These are phyloP conservation scores for Plasmodium vinckei DNA, from an alignment of 169 alveolate genomes.

Conservation along the genomic window DNA sequence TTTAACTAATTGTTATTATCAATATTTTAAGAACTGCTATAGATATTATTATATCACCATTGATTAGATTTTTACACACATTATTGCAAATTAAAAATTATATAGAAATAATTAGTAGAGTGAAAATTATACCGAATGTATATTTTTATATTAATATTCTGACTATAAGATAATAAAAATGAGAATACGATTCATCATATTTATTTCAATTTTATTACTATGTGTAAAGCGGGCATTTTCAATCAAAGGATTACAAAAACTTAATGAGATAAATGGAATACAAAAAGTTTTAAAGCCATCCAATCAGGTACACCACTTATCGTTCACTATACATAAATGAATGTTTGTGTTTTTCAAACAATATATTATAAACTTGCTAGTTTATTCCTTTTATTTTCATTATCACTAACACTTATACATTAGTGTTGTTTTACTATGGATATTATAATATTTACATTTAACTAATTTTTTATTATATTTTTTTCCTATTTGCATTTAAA, in stretches of 20 bases:
- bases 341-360: neutral
- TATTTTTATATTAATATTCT: no score
- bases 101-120: no score
- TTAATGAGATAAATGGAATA: slow-evolving; percentile 8
- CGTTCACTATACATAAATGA: neutral
- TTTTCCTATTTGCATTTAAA: neutral
- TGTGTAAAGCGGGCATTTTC: slow-evolving; percentile 22
- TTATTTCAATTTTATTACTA: slow-evolving; percentile 1
- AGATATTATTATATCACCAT: no score
- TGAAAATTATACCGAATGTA: no score
- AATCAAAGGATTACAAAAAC: slow-evolving; percentile 21
- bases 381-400: neutral
- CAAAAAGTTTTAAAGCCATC: slow-evolving; percentile 12
- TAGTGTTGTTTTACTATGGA: no score
- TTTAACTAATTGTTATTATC: no score
- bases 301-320: slow-evolving; percentile 30
- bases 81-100: no score
- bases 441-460: no score
- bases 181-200: slow-evolving; percentile 18
- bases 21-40: no score
- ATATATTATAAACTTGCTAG: neutral
- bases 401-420: neutral
- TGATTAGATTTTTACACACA: no score
- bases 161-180: slow-evolving; percentile 20
- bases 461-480: neutral